phyloP scores from a whole-genome alignment of 2,329 filamentous ascomycete genomes.

The Clonostachys solani region DNA sequence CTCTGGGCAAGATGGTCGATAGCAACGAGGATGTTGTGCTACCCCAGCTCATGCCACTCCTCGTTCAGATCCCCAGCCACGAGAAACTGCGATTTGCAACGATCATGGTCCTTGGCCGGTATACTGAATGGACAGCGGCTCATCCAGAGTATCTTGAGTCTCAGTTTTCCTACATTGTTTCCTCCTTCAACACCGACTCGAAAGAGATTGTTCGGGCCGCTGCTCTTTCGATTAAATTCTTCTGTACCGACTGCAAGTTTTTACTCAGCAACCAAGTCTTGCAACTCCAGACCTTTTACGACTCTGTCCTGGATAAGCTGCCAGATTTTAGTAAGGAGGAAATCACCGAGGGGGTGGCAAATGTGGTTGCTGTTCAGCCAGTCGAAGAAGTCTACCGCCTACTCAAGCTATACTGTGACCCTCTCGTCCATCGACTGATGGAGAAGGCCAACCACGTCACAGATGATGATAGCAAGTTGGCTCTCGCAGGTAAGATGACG shows the following conservation, averaged over 20 bases:
- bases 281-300: constrained; percentile 89
- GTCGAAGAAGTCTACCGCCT: constrained; percentile 74
- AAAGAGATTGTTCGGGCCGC: constrained; percentile 89
- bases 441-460: constrained; percentile 79
- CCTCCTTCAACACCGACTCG: constrained; percentile 83
- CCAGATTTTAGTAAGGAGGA: constrained; percentile 89
- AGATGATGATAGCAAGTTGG: constrained; percentile 77
- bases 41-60: constrained; percentile 85
- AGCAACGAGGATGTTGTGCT: constrained; percentile 83
- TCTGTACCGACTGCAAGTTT: constrained; percentile 91
- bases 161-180: constrained; percentile 94
- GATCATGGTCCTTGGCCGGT: constrained; percentile 94
- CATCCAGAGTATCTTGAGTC: constrained; percentile 89
- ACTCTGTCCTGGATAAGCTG: constrained; percentile 81
- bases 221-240: constrained; percentile 92
- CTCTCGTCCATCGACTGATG: constrained; percentile 82
- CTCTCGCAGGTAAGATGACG: constrained; percentile 67
- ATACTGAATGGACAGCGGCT: constrained; percentile 95
- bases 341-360: constrained; percentile 91
- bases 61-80: constrained; percentile 91
- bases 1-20: constrained; percentile 95
- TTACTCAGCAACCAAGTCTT: constrained; percentile 78
- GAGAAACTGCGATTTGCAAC: constrained; percentile 98
- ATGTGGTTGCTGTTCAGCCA: constrained; percentile 84
- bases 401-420: constrained; percentile 90